phyloP scores from a whole-genome alignment of 106 monocot genomes.

The Platanthera zijinensis region DNA sequence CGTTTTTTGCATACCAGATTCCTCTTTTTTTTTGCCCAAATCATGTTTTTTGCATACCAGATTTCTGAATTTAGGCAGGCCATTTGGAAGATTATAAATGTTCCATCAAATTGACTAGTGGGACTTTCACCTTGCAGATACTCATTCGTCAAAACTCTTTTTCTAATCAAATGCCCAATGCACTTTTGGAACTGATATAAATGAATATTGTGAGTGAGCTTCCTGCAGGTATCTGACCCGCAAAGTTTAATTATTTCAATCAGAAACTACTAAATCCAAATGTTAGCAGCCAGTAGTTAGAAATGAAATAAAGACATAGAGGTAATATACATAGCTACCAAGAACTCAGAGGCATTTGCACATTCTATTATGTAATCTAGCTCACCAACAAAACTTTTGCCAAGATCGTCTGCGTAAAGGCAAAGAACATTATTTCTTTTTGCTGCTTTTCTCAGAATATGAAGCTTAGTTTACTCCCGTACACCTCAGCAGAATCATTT shows the following conservation, averaged over 20 bases:
- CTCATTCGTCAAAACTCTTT: conserved; percentile 79
- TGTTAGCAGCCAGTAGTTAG: neutral
- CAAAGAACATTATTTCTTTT: conserved; percentile 65
- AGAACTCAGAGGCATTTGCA: conserved; percentile 70
- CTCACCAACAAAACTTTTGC: conserved; percentile 92
- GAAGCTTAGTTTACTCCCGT: conserved; percentile 10
- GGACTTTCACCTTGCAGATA: conserved; percentile 78
- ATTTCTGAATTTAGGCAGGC: no score
- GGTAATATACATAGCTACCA: conserved; percentile 28
- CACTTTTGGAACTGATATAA: conserved; percentile 74
- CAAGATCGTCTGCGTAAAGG: conserved; percentile 91
- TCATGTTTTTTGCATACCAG: no score
- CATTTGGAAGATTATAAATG: no score
- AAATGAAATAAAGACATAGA: neutral
- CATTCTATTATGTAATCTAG: conserved; percentile 87
- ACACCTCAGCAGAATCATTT: neutral
- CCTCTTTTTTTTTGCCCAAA: no score
- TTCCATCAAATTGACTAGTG: conserved; percentile 28
- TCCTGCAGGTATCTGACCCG: conserved; percentile 33
- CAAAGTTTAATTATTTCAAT: neutral
- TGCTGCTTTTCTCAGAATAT: conserved; percentile 51
- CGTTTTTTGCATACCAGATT: no score
- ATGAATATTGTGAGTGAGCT: conserved; percentile 61
- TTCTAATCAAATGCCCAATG: conserved; percentile 48
- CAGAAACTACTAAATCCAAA: neutral